Percentiles rank a stretch among this genome's conserved stretches.
Evolutionary conservation across 148 eudicot genomes (phyloP).

Genomic region (Nyssa sinensis): DNA sequence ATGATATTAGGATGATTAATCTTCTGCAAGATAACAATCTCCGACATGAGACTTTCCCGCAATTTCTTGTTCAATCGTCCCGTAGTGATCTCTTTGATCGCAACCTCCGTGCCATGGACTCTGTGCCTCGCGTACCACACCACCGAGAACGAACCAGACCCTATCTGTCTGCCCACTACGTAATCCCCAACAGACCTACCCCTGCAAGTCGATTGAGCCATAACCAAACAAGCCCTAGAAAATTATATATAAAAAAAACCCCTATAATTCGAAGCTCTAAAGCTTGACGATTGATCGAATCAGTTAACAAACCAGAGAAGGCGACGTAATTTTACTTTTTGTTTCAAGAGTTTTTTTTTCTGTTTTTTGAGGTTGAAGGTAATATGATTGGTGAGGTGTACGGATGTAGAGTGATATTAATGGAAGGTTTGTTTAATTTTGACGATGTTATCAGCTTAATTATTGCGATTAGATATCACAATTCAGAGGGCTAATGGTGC

Average conservation of each 20-base stretch:
- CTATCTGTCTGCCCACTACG: conserved; percentile 63
- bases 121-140: conserved; percentile 86
- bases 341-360: conserved; percentile 2
- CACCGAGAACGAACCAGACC: conserved; percentile 81
- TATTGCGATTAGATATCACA: too few species aligned
- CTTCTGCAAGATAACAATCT: conserved; percentile 75
- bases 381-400: conserved; percentile 12
- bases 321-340: too few species aligned
- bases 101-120: conserved; percentile 72
- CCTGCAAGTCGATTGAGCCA: conserved; percentile 52
- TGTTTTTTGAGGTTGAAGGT: neutral
- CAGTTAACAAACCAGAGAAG: neutral
- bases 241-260: too few species aligned
- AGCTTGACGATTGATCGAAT: conserved; percentile 1
- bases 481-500: too few species aligned
- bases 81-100: conserved; percentile 71
- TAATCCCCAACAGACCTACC: conserved; percentile 69
- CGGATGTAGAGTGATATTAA: neutral
- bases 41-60: conserved; percentile 82
- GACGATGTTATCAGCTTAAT: too few species aligned
- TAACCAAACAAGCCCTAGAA: conserved; percentile 9
- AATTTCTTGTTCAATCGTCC: conserved; percentile 63
- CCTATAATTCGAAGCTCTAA: conserved; percentile 9
- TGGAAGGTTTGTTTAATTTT: neutral
- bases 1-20: conserved; percentile 82